Evolutionary conservation across 306 rosid genomes (phyloP).

Genomic region (Herpetospermum pedunculosum): DNA sequence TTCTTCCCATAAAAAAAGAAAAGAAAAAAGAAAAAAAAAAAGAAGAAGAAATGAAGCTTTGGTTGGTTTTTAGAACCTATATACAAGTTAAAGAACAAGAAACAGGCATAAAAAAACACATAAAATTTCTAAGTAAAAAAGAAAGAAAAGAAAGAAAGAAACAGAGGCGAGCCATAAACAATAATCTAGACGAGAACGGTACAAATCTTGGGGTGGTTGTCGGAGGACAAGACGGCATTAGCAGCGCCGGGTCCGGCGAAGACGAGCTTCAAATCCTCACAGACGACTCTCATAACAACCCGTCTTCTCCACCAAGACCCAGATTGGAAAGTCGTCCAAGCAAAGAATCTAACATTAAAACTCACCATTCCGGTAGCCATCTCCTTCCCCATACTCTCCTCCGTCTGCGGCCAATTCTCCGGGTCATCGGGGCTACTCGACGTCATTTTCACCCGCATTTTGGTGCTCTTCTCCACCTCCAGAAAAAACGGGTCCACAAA

Average conservation of each 20-base stretch:
- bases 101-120: too few species aligned
- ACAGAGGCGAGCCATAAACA: too few species aligned
- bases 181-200: neutral
- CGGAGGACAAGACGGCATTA: neutral
- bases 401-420: neutral
- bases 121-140: too few species aligned
- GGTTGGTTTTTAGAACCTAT: too few species aligned
- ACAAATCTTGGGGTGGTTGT: neutral
- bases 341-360: conserved; percentile 13
- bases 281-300: conserved; percentile 9
- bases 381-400: conserved; percentile 15
- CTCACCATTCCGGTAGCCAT: conserved; percentile 10
- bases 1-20: too few species aligned
- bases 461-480: neutral
- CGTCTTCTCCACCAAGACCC: neutral
- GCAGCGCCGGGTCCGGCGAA: conserved; percentile 8
- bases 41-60: too few species aligned
- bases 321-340: conserved; percentile 6
- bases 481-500: conserved; percentile 12
- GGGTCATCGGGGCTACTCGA: conserved; percentile 2
- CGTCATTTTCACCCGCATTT: conserved; percentile 5
- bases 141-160: too few species aligned
- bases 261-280: conserved; percentile 29
- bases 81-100: too few species aligned
- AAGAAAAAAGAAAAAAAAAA: too few species aligned